These are phyloP conservation scores for Beauveria bassiana DNA, from an alignment of 2,329 filamentous ascomycete genomes.

Conservation along the genomic window DNA sequence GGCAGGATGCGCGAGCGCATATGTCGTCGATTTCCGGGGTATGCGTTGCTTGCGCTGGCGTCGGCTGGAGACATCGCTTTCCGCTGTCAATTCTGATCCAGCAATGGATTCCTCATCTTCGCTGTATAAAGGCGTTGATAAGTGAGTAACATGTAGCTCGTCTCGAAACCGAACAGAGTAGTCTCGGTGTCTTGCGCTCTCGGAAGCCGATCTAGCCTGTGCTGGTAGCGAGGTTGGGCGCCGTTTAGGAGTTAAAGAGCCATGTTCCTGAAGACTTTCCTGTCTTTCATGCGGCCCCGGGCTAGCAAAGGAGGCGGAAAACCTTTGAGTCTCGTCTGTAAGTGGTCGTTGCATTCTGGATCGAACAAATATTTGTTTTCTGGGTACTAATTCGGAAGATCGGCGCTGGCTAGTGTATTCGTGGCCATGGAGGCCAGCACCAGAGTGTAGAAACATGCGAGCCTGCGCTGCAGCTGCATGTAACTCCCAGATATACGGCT, in stretches of 20 bases:
- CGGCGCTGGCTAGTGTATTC: conserved; percentile 41
- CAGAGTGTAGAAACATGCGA: conserved; percentile 52
- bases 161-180: conserved; percentile 41
- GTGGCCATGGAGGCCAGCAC: conserved; percentile 52
- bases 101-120: conserved; percentile 41
- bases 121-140: conserved; percentile 26
- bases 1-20: conserved; percentile 60
- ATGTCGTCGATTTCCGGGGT: conserved; percentile 52
- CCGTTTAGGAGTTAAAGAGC: not conserved
- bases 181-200: conserved; percentile 31
- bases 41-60: conserved; percentile 36
- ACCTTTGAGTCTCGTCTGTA: conserved; percentile 19
- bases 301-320: not conserved
- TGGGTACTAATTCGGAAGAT: conserved; percentile 24
- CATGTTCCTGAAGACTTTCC: not conserved
- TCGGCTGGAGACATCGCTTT: conserved; percentile 30
- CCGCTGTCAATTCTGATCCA: conserved; percentile 30
- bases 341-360: conserved; percentile 32
- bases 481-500: not conserved
- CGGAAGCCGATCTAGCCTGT: conserved; percentile 28
- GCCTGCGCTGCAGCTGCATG: not conserved
- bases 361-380: conserved; percentile 33
- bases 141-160: conserved; percentile 25
- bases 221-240: conserved; percentile 13
- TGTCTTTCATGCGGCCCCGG: not conserved